Evolutionary conservation across 192 early-diverging fungal genomes (phyloP).

Genomic region (Podila minutissima): DNA sequence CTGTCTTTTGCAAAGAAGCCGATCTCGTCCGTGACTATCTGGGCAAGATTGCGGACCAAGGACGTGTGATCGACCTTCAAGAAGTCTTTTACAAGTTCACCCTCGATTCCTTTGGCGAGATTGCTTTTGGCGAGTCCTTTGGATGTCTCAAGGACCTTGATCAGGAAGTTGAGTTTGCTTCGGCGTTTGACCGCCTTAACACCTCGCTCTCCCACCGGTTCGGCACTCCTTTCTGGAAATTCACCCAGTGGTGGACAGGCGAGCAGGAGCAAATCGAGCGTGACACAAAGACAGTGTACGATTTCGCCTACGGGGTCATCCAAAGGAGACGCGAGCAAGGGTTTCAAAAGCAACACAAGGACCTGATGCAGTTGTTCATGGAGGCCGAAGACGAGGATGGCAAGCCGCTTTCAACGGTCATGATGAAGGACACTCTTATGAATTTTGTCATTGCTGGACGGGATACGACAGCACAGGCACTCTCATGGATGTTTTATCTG

Average conservation of each 20-base stretch:
- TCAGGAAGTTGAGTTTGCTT: constrained; percentile 53
- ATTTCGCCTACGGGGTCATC: constrained; percentile 44
- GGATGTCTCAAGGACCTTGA: constrained; percentile 34
- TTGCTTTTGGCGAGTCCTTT: constrained; percentile 40
- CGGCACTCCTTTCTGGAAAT: constrained; percentile 18
- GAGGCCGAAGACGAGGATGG: constrained; percentile 46
- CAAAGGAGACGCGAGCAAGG: constrained; percentile 13
- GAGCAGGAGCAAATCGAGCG: constrained; percentile 4
- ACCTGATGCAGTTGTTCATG: constrained; percentile 59
- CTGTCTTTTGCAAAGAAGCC: constrained; percentile 7
- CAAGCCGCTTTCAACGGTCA: constrained; percentile 26
- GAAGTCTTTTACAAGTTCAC: constrained; percentile 28
- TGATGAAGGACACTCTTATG: constrained; percentile 54
- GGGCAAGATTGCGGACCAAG: constrained; percentile 7
- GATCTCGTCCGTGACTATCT: constrained; percentile 31
- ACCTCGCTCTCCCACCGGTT: constrained; percentile 17
- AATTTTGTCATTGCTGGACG: constrained; percentile 61
- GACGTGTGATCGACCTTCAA: constrained; percentile 17
- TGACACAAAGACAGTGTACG: constrained; percentile 18
- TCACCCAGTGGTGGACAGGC: constrained; percentile 26
- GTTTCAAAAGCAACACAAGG: constrained; percentile 11
- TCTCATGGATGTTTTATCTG: constrained; percentile 65
- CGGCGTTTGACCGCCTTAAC: constrained; percentile 62
- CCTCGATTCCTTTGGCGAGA: constrained; percentile 38
- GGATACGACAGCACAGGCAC: constrained; percentile 67